phyloP scores from a whole-genome alignment of 2,329 filamentous ascomycete species.

The Purpureocillium takamizusanense region DNA sequence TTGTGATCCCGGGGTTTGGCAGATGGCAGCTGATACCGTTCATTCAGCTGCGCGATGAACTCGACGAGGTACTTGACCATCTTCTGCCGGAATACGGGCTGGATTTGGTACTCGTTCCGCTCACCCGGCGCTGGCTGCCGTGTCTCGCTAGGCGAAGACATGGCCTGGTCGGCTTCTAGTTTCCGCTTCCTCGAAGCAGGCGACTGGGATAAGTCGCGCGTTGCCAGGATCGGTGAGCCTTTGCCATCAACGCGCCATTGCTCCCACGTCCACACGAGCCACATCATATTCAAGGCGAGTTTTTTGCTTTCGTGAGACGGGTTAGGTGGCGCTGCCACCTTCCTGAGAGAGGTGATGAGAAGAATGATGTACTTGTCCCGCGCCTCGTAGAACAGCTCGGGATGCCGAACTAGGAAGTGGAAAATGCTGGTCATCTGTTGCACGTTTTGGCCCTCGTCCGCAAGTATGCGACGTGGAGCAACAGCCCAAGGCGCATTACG shows the following conservation, averaged over 20 bases:
- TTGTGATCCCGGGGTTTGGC: constrained; percentile 52
- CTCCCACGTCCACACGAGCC: constrained; percentile 88
- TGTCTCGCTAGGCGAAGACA: constrained; percentile 44
- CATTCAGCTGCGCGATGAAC: constrained; percentile 84
- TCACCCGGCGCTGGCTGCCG: constrained; percentile 33
- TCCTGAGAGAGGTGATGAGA: constrained; percentile 81
- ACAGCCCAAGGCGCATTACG: constrained; percentile 80
- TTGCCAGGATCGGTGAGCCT: constrained; percentile 14
- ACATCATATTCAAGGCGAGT: constrained; percentile 82
- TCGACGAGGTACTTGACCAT: constrained; percentile 93
- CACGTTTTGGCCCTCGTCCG: constrained; percentile 89
- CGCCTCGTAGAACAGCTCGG: constrained; percentile 89
- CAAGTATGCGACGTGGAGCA: constrained; percentile 80
- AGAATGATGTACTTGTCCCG: constrained; percentile 83
- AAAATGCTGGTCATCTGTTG: constrained; percentile 97
- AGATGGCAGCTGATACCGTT: constrained; percentile 72
- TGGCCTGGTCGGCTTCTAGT: constrained; percentile 53
- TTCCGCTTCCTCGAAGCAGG: constrained; percentile 69
- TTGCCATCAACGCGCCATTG: constrained; percentile 65
- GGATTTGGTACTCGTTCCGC: constrained; percentile 59
- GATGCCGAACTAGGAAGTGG: constrained; percentile 88
- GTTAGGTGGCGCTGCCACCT: constrained; percentile 75
- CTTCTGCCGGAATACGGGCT: constrained; percentile 58
- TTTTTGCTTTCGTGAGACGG: constrained; percentile 88
- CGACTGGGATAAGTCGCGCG: constrained; percentile 49